Conservation (phyloP, 441 rosid genomes). For the Corymbia citriodora region DNA sequence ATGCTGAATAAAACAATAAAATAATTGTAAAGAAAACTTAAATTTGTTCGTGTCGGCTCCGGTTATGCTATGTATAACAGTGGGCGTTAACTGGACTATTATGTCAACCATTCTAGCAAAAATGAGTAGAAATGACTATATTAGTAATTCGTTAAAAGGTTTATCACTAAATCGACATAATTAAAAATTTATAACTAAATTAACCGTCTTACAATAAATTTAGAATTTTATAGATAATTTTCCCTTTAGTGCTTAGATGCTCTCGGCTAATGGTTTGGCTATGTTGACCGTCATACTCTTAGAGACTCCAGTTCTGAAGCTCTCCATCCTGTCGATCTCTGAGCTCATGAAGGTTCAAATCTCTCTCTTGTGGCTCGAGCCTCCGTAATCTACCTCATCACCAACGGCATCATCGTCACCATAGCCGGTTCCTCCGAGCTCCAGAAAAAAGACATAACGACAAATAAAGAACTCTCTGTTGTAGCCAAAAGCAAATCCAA, state of each 20-base stretch:
- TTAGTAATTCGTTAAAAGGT: fast-evolving
- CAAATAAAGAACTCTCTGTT: neutral
- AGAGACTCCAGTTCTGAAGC: neutral
- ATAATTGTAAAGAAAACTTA: too few species aligned
- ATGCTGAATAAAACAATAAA: neutral
- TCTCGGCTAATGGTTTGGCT: neutral
- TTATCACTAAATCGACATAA: neutral
- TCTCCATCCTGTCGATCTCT: neutral
- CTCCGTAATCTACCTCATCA: neutral
- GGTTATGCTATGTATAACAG: fast-evolving
- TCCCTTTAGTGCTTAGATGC: neutral
- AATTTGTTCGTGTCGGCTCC: fast-evolving
- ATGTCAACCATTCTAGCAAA: fast-evolving
- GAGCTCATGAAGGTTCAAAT: neutral
- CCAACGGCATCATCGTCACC: neutral
- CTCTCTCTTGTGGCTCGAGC: neutral
- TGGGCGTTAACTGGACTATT: too few species aligned
- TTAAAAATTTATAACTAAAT: neutral
- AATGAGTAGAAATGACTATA: neutral
- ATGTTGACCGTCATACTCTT: neutral
- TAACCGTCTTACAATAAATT: neutral
- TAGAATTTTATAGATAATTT: too few species aligned
- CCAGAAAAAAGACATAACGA: neutral
- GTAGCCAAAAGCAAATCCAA: neutral
- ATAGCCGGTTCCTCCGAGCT: neutral